phyloP scores from a whole-genome alignment of 257 asterid genomes.

The Solanum stenotomum region DNA sequence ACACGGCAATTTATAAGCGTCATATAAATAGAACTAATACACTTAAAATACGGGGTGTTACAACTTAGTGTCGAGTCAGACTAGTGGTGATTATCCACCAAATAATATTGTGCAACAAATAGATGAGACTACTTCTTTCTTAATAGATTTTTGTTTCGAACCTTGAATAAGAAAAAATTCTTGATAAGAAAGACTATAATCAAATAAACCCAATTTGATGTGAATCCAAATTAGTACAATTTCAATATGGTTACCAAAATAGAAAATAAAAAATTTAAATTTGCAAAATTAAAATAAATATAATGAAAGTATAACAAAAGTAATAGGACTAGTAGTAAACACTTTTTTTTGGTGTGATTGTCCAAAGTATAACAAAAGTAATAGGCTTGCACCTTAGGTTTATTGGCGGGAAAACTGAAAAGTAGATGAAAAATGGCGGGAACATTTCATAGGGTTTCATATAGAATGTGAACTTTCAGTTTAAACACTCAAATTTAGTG shows the following conservation, averaged over 20 bases:
- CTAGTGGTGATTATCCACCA: no score
- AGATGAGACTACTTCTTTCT: not conserved
- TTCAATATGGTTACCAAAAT: not conserved
- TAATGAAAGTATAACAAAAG: not conserved
- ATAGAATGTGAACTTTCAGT: not conserved
- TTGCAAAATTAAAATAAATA: no score
- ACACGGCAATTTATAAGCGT: no score
- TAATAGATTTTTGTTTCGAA: no score
- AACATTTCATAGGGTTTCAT: not conserved
- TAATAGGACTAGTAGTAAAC: not conserved
- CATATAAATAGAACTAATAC: no score
- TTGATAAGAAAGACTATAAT: not conserved
- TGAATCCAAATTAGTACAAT: not conserved
- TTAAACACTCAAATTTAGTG: not conserved
- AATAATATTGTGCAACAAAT: not conserved
- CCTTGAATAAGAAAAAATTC: no score
- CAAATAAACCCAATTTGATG: not conserved
- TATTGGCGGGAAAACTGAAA: constrained; percentile 23
- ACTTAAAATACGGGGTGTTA: no score
- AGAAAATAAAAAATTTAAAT: no score
- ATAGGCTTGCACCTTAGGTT: not conserved
- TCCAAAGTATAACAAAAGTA: no score
- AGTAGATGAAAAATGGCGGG: constrained; percentile 15
- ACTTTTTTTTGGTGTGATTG: not conserved
- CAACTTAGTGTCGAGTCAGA: no score